Percentiles rank a stretch among this genome's conserved stretches.
These are phyloP conservation scores for Cytospora schulzeri DNA, from an alignment of 2,329 filamentous ascomycete genomes.

Conservation along the genomic window DNA sequence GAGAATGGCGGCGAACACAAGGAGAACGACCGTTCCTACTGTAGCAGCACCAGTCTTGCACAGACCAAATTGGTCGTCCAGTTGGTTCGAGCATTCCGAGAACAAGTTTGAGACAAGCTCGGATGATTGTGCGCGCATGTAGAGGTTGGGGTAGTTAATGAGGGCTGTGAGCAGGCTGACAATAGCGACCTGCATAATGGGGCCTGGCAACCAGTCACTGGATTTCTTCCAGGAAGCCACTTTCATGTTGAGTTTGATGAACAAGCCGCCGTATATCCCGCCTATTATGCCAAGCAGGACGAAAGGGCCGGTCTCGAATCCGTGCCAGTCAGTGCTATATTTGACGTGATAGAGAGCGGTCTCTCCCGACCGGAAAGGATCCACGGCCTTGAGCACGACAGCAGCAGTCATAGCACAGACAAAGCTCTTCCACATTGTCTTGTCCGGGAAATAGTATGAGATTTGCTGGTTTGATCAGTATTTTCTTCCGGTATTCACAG, in stretches of 20 bases:
- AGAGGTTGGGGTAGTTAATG: constrained; percentile 93
- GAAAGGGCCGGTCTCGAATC: constrained; percentile 90
- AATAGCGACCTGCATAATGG: constrained; percentile 77
- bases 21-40: constrained; percentile 76
- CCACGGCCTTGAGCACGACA: constrained; percentile 86
- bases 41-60: constrained; percentile 87
- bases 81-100: constrained; percentile 79
- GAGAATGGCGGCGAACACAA: constrained; percentile 79
- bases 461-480: constrained; percentile 62
- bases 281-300: constrained; percentile 83
- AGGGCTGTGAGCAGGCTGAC: constrained; percentile 81
- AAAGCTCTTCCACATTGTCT: constrained; percentile 99
- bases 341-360: constrained; percentile 95
- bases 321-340: constrained; percentile 89
- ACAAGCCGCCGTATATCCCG: constrained; percentile 90
- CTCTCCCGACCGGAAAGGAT: constrained; percentile 93
- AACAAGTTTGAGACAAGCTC: constrained; percentile 92
- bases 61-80: constrained; percentile 85
- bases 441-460: constrained; percentile 97
- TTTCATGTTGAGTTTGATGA: constrained; percentile 92
- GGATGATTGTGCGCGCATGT: constrained; percentile 90
- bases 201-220: constrained; percentile 65
- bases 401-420: constrained; percentile 99
- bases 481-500: not conserved
- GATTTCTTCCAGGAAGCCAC: constrained; percentile 80